Evolutionary conservation across 345 rosid genomes (phyloP).

Genomic region (Isatis tinctoria): DNA sequence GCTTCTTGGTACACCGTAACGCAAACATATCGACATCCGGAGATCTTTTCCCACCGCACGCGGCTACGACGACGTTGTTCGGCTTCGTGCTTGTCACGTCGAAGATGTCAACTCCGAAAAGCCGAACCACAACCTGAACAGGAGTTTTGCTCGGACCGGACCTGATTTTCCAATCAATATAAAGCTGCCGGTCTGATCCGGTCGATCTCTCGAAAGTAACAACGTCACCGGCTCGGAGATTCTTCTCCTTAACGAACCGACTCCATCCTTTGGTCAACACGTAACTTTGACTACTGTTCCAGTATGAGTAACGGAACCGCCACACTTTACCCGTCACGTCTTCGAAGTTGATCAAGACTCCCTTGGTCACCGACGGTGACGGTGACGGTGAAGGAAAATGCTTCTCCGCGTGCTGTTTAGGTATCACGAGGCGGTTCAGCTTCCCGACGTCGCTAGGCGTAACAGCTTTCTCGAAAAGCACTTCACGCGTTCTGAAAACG

Average conservation of each 20-base stretch:
- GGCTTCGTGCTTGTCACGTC: slow-evolving; percentile 41
- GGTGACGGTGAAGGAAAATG: slow-evolving; percentile 47
- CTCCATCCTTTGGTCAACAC: slow-evolving; percentile 96
- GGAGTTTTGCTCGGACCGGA: slow-evolving; percentile 15
- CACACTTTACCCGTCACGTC: slow-evolving; percentile 73
- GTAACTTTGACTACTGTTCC: slow-evolving; percentile 96
- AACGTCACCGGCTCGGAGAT: slow-evolving; percentile 68
- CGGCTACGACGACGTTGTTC: slow-evolving; percentile 40
- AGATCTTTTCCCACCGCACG: slow-evolving; percentile 53
- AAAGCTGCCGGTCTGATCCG: slow-evolving; percentile 64
- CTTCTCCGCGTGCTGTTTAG: slow-evolving; percentile 90
- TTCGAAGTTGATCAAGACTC: slow-evolving; percentile 65
- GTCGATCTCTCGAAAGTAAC: slow-evolving; percentile 75
- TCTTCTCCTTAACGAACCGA: slow-evolving; percentile 87
- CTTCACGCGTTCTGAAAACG: slow-evolving; percentile 46
- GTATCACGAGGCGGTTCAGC: slow-evolving; percentile 87
- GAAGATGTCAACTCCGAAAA: slow-evolving; percentile 68
- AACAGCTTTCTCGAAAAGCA: slow-evolving; percentile 81
- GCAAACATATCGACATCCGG: slow-evolving; percentile 52
- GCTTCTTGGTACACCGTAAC: slow-evolving; percentile 62
- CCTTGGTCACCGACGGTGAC: slow-evolving; percentile 39
- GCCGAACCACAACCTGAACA: slow-evolving; percentile 27
- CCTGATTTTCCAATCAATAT: slow-evolving; percentile 50
- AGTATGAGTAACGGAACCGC: slow-evolving; percentile 91
- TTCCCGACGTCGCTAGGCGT: slow-evolving; percentile 98